phyloP scores from a whole-genome alignment of 345 rosid genomes.

The Lenwebbia sp. region DNA sequence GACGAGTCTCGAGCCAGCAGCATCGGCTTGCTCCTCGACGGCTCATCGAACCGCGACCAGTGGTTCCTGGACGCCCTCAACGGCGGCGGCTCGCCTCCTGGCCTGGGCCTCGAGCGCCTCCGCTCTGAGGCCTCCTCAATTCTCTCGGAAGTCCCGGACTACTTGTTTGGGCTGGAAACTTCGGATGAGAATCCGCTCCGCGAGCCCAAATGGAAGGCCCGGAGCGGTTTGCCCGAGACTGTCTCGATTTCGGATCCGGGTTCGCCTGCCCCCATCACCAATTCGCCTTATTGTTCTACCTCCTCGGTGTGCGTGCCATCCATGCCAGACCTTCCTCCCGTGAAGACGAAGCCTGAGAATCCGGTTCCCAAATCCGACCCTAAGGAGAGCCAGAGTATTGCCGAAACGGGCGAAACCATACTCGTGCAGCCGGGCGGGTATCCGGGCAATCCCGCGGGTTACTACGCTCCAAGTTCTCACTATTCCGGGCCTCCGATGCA shows the following conservation, averaged over 20 bases:
- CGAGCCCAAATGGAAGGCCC: conserved; percentile 38
- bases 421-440: conserved; percentile 24
- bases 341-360: conserved; percentile 51
- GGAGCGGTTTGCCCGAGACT: conserved; percentile 32
- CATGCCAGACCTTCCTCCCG: conserved; percentile 66
- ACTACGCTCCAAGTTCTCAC: conserved; percentile 39
- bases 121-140: conserved; percentile 86
- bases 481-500: conserved; percentile 38
- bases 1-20: conserved; percentile 63
- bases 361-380: conserved; percentile 17
- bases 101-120: conserved; percentile 50
- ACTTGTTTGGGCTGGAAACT: conserved; percentile 72
- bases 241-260: conserved; percentile 76
- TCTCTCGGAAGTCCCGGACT: conserved; percentile 84
- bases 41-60: conserved; percentile 70
- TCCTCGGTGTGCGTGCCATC: conserved; percentile 43
- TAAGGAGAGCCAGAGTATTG: conserved; percentile 8
- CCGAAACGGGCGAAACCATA: conserved; percentile 21
- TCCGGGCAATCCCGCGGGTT: conserved; percentile 47
- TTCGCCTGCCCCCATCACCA: conserved; percentile 65
- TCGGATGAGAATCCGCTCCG: conserved; percentile 53
- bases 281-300: conserved; percentile 62
- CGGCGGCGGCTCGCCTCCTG: conserved; percentile 29
- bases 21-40: conserved; percentile 78
- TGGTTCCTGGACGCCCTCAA: conserved; percentile 94